A percentile compares a stretch with the other conserved stretches of the same genome.
Evolutionary conservation across 2,329 filamentous ascomycete genomes (phyloP).

Genomic region (Stagonosporopsis tanaceti): DNA sequence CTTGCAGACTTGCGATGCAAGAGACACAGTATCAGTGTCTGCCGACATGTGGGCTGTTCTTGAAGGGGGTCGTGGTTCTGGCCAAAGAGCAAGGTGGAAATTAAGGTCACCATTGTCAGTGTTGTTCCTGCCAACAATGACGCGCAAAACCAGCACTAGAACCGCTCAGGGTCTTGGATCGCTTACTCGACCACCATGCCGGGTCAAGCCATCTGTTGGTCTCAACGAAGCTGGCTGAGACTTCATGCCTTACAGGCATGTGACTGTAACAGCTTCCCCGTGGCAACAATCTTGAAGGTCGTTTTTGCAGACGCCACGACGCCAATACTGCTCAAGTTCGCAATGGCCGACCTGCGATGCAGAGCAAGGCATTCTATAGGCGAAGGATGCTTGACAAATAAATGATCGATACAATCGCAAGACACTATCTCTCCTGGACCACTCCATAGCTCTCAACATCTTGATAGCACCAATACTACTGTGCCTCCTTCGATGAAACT

Average conservation of each 20-base stretch:
- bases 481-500: constrained; percentile 4
- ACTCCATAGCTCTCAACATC: too few species aligned
- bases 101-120: neutral
- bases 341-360: neutral
- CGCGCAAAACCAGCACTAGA: constrained; percentile 6
- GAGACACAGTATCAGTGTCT: neutral
- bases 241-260: constrained; percentile 3
- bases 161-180: constrained; percentile 4
- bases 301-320: neutral
- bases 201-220: constrained; percentile 14
- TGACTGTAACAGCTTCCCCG: constrained; percentile 5
- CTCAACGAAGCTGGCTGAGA: constrained; percentile 7
- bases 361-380: neutral
- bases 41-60: neutral
- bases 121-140: constrained; percentile 3
- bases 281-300: neutral
- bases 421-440: too few species aligned
- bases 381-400: too few species aligned
- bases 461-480: neutral
- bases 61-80: too few species aligned
- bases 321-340: neutral
- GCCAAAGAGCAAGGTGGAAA: neutral
- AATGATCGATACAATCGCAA: too few species aligned
- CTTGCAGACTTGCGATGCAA: neutral
- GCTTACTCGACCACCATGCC: constrained; percentile 5